Percentiles rank a stretch among this genome's conserved stretches.
These are phyloP conservation scores for Triadica sebifera DNA, from an alignment of 345 rosid species.

Conservation along the genomic window DNA sequence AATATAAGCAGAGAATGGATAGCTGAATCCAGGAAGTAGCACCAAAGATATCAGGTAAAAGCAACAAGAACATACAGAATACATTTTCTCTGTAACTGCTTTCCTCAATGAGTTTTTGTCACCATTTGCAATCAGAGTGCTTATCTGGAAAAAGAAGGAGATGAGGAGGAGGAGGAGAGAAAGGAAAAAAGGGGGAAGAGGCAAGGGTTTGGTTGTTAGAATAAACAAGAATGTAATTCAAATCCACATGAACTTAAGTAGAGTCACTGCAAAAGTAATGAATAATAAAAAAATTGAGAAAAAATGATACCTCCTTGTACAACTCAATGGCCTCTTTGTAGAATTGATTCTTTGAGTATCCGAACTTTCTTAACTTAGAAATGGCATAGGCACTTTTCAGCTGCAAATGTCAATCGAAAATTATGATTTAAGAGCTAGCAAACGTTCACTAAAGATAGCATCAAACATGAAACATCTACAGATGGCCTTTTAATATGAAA, in stretches of 20 bases:
- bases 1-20: background rate
- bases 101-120: constrained; percentile 76
- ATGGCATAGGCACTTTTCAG: constrained; percentile 85
- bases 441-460: background rate
- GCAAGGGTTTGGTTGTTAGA: background rate
- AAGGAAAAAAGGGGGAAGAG: background rate
- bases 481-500: background rate
- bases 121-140: constrained; percentile 61
- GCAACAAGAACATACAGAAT: constrained; percentile 66
- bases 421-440: background rate
- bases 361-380: constrained; percentile 74
- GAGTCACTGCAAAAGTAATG: background rate
- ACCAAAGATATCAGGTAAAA: background rate
- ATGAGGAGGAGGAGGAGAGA: background rate
- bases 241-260: background rate
- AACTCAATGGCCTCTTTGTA: constrained; percentile 69
- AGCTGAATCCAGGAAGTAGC: background rate
- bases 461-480: background rate
- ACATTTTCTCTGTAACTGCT: constrained; percentile 82
- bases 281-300: background rate
- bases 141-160: constrained; percentile 51
- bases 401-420: constrained; percentile 40
- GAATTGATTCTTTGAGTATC: constrained; percentile 78
- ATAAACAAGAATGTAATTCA: constrained; percentile 13
- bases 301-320: constrained; percentile 63